These are phyloP conservation scores for Acer saccharum DNA, from an alignment of 345 rosid species.

Conservation along the genomic window DNA sequence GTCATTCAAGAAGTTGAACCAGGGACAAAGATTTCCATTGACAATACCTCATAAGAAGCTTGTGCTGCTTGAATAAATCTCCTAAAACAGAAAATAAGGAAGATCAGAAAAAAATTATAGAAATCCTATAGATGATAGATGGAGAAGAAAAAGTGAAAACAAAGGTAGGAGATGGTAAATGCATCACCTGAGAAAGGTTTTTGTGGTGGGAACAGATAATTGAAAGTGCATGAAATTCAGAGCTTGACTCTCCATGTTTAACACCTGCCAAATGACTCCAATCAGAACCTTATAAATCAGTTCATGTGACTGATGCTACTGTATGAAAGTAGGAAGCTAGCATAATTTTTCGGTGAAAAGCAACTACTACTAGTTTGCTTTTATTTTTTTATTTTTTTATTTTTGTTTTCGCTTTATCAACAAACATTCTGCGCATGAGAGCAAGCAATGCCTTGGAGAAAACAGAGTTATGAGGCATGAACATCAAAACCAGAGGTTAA, in stretches of 20 bases:
- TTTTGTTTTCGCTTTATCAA: background rate
- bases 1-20: background rate
- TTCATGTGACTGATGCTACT: background rate
- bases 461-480: background rate
- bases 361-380: background rate
- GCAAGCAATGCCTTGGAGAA: background rate
- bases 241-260: conserved; percentile 79
- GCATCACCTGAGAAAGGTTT: conserved; percentile 83
- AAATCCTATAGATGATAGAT: conserved; percentile 6
- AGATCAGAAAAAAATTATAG: background rate
- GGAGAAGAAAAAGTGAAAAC: background rate
- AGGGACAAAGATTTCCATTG: conserved; percentile 7
- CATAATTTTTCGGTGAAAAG: background rate
- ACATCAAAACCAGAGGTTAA: too few relatives aligned
- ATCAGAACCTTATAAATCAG: conserved; percentile 34
- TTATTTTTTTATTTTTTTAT: background rate
- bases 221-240: conserved; percentile 72
- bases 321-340: background rate
- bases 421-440: background rate
- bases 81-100: conserved; percentile 43
- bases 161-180: conserved; percentile 13
- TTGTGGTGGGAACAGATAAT: conserved; percentile 76
- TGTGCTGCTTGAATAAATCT: conserved; percentile 88
- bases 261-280: conserved; percentile 56
- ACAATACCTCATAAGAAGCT: conserved; percentile 61